phyloP scores from a whole-genome alignment of 768 basidiomycete species.

The Lyophyllum atratum region DNA sequence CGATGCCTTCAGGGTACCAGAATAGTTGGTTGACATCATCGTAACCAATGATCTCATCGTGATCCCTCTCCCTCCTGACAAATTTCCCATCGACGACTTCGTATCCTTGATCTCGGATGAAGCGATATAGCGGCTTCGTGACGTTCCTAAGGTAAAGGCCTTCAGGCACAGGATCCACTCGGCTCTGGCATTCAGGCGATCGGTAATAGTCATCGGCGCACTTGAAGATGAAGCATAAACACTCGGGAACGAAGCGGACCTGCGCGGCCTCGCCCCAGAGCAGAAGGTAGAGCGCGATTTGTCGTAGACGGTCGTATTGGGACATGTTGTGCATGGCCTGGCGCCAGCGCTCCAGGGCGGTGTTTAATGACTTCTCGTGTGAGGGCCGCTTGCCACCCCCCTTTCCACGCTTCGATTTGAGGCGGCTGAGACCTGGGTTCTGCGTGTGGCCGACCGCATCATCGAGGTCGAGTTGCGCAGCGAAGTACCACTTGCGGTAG shows the following conservation, averaged over 20 bases:
- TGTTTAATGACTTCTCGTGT: slow-evolving; percentile 68
- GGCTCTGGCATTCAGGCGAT: slow-evolving; percentile 94
- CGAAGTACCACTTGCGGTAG: slow-evolving; percentile 99
- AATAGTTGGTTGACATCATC: slow-evolving; percentile 99
- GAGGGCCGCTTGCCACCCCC: slow-evolving; percentile 43
- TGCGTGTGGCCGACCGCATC: slow-evolving; percentile 93
- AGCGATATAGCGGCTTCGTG: slow-evolving; percentile 92
- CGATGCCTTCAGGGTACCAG: slow-evolving; percentile 99
- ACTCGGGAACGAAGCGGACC: slow-evolving; percentile 95
- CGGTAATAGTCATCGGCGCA: slow-evolving; percentile 99
- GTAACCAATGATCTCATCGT: slow-evolving; percentile 94
- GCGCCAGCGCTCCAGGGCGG: slow-evolving; percentile 90
- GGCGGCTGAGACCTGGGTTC: slow-evolving; percentile 85
- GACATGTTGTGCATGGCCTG: slow-evolving; percentile 99
- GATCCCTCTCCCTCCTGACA: slow-evolving; percentile 90
- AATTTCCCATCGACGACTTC: slow-evolving; percentile 96
- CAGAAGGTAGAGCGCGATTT: slow-evolving; percentile 92
- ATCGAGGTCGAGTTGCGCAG: slow-evolving; percentile 97
- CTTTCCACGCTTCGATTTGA: slow-evolving; percentile 66
- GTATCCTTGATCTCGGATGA: slow-evolving; percentile 97
- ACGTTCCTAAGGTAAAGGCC: slow-evolving; percentile 92
- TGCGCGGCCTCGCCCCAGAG: slow-evolving; percentile 99
- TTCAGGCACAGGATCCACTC: slow-evolving; percentile 90
- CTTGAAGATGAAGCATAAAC: slow-evolving; percentile 99
- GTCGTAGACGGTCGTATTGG: slow-evolving; percentile 94